Evolutionary conservation across 2,329 filamentous ascomycete genomes (phyloP).

Genomic region (Penicillium sp.): DNA sequence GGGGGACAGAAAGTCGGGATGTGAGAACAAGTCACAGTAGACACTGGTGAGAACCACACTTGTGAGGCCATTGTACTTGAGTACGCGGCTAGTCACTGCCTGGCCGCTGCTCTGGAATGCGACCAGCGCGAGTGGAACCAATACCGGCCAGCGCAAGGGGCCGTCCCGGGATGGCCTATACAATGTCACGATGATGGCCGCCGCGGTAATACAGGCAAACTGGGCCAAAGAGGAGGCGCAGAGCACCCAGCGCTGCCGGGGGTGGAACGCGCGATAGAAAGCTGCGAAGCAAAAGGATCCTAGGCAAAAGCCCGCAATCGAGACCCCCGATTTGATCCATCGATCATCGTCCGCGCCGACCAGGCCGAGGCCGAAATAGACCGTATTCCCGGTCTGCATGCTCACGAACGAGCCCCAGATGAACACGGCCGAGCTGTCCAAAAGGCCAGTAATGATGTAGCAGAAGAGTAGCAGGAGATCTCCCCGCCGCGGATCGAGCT

Average conservation of each 20-base stretch:
- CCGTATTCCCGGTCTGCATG: conserved; percentile 85
- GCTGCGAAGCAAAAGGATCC: conserved; percentile 73
- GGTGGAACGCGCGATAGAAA: conserved; percentile 62
- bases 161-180: conserved; percentile 51
- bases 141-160: conserved; percentile 57
- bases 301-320: conserved; percentile 70
- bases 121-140: conserved; percentile 69
- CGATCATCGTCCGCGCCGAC: conserved; percentile 55
- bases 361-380: conserved; percentile 77
- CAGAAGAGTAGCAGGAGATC: conserved; percentile 72
- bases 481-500: conserved; percentile 65
- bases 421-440: conserved; percentile 75
- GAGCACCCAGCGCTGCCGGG: conserved; percentile 49
- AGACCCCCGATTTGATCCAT: conserved; percentile 73
- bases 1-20: conserved; percentile 55
- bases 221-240: conserved; percentile 60
- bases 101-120: conserved; percentile 80
- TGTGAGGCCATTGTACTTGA: conserved; percentile 71
- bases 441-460: conserved; percentile 75
- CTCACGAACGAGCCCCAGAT: conserved; percentile 81
- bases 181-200: conserved; percentile 59
- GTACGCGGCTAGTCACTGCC: conserved; percentile 71
- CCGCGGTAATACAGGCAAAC: conserved; percentile 53
- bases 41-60: conserved; percentile 80
- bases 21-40: conserved; percentile 79